Evolutionary conservation across 345 rosid genomes (phyloP).

Genomic region (Euphorbia pulcherrima): DNA sequence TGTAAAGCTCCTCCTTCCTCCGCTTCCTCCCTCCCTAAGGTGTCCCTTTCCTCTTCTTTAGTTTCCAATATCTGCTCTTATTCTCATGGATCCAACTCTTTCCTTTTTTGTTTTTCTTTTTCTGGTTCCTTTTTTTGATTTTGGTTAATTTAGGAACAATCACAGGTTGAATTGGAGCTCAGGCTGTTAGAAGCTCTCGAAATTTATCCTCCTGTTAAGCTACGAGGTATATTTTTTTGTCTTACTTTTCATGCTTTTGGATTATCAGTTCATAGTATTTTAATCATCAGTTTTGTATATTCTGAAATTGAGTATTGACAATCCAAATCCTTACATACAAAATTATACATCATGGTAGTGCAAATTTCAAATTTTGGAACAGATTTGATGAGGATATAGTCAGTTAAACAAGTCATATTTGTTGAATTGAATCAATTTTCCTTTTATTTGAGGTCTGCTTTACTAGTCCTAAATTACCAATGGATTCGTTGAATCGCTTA

Average conservation of each 20-base stretch:
- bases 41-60: constrained; percentile 18
- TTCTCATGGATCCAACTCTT: not conserved
- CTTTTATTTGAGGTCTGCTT: not conserved
- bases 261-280: not conserved
- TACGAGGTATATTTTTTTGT: constrained; percentile 46
- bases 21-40: constrained; percentile 92
- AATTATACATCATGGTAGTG: not conserved
- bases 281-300: not conserved
- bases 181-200: constrained; percentile 84
- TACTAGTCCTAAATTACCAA: not conserved
- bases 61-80: not conserved
- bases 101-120: not conserved
- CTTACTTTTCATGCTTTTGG: not conserved
- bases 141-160: constrained; percentile 59
- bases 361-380: not conserved
- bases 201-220: constrained; percentile 82
- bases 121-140: not conserved
- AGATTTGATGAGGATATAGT: not conserved
- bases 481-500: not conserved
- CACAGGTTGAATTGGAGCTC: constrained; percentile 93
- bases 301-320: not conserved
- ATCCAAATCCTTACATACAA: not conserved
- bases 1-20: constrained; percentile 96
- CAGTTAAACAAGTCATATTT: not conserved
- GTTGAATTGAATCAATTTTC: not conserved